Base-by-base conservation (phyloP, 2,329 filamentous ascomycete genomes). In the Fusarium cyanostomum region DNA sequence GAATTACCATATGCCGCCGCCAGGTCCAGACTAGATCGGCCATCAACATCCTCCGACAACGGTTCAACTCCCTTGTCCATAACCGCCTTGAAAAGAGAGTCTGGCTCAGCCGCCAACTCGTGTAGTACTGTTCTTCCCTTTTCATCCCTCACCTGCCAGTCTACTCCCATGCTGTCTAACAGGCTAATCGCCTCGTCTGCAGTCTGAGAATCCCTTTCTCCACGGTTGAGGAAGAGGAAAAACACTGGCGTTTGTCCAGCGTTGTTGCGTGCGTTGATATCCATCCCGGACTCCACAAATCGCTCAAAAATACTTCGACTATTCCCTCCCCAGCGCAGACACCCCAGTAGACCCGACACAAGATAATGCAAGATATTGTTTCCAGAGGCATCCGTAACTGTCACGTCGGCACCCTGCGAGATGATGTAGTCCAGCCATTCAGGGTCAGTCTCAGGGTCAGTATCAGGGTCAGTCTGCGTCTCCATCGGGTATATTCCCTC, bases 321-420 rank as follows among this genome's bases (percentile, higher is more conserved):
- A 24, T 45, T 5, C 21, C n/a, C 12, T 2, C 8, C 31, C 8
- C 18, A 42, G 7, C 26, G 13, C 4, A 34, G 2, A 12, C n/a
- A 9, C 2, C 26, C 15, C 12, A 30, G 10, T 8, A 57, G 15
- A 10, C 34, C 42, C 8, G 35, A n/a, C 10, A 18, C 39, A 12
- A 64, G 42, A 6, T 64, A 66, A 18, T 68, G 59, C 2, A 68
- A 31, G 6, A 27, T 24, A 12, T 34, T 61, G 34, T 68, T 68
- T 8, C 59, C 42, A 7, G 33, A 4, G 2, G 11, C n/a, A 41
- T 68, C 65, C 12, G 27, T 18, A 4, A 45, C 55, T 21, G 46
- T 48, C 24, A 55, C 43, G n/a, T 68, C 62, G 6, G 41, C 56
- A 3, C 55, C 59, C 3, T 54, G 55, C 12, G 48, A 35, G 10